Base-by-base conservation (phyloP, 768 basidiomycete genomes). In the Clitopilus hobsonii region DNA sequence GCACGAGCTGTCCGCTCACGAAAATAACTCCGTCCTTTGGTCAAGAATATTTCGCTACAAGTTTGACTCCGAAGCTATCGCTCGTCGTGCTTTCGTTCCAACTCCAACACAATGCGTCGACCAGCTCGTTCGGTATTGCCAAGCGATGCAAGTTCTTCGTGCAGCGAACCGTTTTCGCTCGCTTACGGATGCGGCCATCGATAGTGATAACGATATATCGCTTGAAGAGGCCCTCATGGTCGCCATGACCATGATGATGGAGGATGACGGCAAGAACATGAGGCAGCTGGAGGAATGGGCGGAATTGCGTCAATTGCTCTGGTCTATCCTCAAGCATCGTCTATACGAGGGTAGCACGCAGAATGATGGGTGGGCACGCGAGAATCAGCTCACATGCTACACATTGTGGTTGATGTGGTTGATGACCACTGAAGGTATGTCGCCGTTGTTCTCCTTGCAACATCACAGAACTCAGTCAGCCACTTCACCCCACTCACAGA, bases 331-430 rank as follows among this genome's bases (percentile, higher is more conserved):
- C 36, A 69, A 71, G 51, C 56, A 60, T 29, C 71, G 74, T 7
- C 66, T 83, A 20, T 75, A 76, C 65, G 70, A 75, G 22, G 55
- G 63, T 22, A 30, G 62, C 5, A 56, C 63, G 22, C 11, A 27
- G 10, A 38, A 64, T 51, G 58, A 73, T 41, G 80, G 80, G 0
- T 85, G 82, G 81, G 81, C 83, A 0, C 58, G 65, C 1, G 83
- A 85, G 36, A 76, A 61, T 29, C 63, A 67, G n/a, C n/a, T 71
- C 49, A 79, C 77, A 54, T 63, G 79, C 0, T 71, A 81, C 16
- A 78, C 75, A 1, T 51, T 85, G 5, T 85, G 84, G 83, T 45
- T 84, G 1, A 65, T 82, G 54, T 85, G 82, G 82, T 69, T 80
- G 54, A 73, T 75, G 18, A 77, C 74, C 7, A 76, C 80, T 6